Conservation (phyloP, 805 yeast species). For the Zygosaccharomyces rouxii region DNA sequence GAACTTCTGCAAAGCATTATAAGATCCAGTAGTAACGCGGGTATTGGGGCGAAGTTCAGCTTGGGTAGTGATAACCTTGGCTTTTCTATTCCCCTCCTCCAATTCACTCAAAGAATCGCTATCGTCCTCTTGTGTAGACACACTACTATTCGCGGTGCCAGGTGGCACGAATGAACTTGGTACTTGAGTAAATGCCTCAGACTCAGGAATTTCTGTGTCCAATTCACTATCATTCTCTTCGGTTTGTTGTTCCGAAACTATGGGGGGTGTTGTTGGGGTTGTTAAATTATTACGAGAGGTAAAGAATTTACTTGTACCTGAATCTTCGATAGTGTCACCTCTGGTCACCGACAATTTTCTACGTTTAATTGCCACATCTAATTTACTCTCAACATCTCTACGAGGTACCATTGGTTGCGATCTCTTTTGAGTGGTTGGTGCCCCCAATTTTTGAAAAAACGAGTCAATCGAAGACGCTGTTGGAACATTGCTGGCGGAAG, state of each 20-base stretch:
- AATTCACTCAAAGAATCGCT: constrained; percentile 18
- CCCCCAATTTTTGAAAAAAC: constrained; percentile 18
- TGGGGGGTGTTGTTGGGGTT: background rate
- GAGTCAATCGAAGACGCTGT: constrained; percentile 18
- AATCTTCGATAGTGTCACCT: background rate
- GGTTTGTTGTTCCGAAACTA: constrained; percentile 5
- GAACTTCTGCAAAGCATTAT: constrained; percentile 9
- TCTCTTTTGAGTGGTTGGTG: background rate
- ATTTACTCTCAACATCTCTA: constrained; percentile 15
- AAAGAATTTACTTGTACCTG: constrained; percentile 18
- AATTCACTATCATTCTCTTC: constrained; percentile 13
- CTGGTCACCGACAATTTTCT: constrained; percentile 19
- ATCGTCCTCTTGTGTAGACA: constrained; percentile 6
- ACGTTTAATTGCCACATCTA: constrained; percentile 20
- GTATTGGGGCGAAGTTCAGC: background rate
- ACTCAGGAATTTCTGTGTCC: constrained; percentile 30
- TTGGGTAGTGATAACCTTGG: background rate
- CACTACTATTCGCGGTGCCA: background rate
- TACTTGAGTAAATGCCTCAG: constrained; percentile 26
- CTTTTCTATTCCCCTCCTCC: constrained; percentile 7
- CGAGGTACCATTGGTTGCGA: constrained; percentile 1
- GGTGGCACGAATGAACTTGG: constrained; percentile 19
- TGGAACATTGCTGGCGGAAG: background rate
- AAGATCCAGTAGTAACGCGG: constrained; percentile 4
- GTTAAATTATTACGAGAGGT: background rate